phyloP scores from a whole-genome alignment of 2,329 filamentous ascomycete genomes.

The Helotiales sp. region DNA sequence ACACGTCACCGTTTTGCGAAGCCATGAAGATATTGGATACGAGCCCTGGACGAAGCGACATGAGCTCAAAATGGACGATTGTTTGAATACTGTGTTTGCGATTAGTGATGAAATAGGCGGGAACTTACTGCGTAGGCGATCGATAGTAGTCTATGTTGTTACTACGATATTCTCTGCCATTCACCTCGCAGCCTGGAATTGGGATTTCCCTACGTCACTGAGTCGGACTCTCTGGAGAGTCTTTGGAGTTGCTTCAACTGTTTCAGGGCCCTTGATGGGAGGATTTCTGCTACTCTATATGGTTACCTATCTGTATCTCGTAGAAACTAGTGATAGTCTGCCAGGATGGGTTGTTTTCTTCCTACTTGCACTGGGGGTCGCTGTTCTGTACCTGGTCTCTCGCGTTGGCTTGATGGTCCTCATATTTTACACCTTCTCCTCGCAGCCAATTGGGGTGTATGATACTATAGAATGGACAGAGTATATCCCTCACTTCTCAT shows the following conservation, averaged over 20 bases:
- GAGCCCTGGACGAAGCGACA: background rate
- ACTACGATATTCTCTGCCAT: slow-evolving; percentile 10
- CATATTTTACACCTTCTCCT: slow-evolving; percentile 16
- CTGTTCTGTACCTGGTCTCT: background rate
- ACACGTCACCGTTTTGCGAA: background rate
- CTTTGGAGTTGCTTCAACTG: slow-evolving; percentile 5
- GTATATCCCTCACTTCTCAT: slow-evolving; percentile 14
- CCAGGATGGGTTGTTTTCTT: no score
- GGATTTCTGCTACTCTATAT: background rate
- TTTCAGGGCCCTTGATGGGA: background rate
- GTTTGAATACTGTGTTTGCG: no score
- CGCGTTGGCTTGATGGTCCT: slow-evolving; percentile 11
- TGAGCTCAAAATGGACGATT: no score
- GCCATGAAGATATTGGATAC: background rate
- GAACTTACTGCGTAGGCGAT: no score
- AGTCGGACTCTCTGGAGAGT: background rate
- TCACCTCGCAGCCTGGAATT: slow-evolving; percentile 16
- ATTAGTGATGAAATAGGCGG: no score
- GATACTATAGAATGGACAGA: slow-evolving; percentile 13
- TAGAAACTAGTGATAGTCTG: no score
- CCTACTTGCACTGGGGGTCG: no score
- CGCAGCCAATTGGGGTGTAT: slow-evolving; percentile 7
- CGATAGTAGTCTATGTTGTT: background rate
- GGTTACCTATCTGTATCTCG: no score
- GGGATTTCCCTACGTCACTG: slow-evolving; percentile 9